Evolutionary conservation across 352 stramenopile species (phyloP).

Genomic region (Pythium plurisporium): DNA sequence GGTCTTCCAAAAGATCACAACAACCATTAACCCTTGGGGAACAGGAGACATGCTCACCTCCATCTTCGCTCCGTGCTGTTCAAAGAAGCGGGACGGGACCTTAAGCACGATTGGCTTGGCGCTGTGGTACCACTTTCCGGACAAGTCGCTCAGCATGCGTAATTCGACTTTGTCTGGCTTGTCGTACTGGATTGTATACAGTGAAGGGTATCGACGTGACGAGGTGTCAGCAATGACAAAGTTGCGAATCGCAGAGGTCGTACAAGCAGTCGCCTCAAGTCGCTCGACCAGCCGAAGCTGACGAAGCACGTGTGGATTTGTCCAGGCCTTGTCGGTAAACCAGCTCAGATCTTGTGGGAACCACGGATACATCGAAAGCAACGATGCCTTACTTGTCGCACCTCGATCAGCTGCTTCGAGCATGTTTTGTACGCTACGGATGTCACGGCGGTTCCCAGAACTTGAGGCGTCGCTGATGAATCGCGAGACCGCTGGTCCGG

Average conservation of each 20-base stretch:
- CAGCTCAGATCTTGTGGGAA: slow-evolving; percentile 4
- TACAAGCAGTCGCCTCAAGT: not conserved
- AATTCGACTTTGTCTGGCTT: not conserved
- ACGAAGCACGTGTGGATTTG: not conserved
- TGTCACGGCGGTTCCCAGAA: not conserved
- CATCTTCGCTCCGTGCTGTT: not conserved
- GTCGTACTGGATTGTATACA: slow-evolving; percentile 6
- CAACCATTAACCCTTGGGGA: no score
- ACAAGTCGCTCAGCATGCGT: slow-evolving; percentile 12
- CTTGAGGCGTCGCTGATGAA: slow-evolving; percentile 2
- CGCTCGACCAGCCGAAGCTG: not conserved
- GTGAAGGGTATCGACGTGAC: slow-evolving; percentile 1
- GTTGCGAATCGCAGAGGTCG: not conserved
- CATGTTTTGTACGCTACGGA: not conserved
- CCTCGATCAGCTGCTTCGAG: not conserved
- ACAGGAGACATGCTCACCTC: not conserved
- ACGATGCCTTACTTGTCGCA: not conserved
- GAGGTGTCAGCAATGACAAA: not conserved
- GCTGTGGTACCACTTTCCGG: slow-evolving; percentile 9
- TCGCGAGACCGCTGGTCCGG: not conserved
- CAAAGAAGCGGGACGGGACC: not conserved
- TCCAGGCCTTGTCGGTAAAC: slow-evolving; percentile 10
- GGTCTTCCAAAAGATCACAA: no score
- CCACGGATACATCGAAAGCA: not conserved
- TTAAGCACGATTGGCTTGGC: not conserved